phyloP scores from a whole-genome alignment of 176 grass and related monocot species.

The Raddia guianensis region DNA sequence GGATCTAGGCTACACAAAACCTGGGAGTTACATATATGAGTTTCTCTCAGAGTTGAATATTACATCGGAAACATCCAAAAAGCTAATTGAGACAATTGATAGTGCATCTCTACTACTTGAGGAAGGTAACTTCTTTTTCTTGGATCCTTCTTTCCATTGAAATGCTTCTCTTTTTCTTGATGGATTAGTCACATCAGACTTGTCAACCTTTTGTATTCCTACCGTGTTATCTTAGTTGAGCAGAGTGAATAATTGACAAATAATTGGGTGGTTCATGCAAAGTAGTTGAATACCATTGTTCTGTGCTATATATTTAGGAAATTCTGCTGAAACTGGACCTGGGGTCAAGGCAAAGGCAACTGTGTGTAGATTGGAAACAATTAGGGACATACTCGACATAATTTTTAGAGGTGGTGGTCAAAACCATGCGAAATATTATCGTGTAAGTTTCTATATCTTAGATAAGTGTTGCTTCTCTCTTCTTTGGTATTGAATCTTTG shows the following conservation, averaged over 20 bases:
- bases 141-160: slow-evolving; percentile 13
- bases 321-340: slow-evolving; percentile 53
- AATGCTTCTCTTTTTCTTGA: slow-evolving; percentile 29
- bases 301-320: slow-evolving; percentile 58
- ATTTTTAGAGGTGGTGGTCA: slow-evolving; percentile 91
- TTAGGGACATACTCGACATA: slow-evolving; percentile 82
- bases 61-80: slow-evolving; percentile 84
- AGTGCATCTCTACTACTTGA: slow-evolving; percentile 83
- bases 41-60: slow-evolving; percentile 96
- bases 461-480: slow-evolving; percentile 2
- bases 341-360: slow-evolving; percentile 63
- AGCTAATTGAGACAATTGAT: slow-evolving; percentile 90
- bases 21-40: slow-evolving; percentile 85
- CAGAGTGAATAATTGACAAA: slow-evolving; percentile 16
- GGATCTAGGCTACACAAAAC: slow-evolving; percentile 78
- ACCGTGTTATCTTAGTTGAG: slow-evolving; percentile 29
- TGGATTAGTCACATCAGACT: background rate
- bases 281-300: slow-evolving; percentile 35
- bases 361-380: slow-evolving; percentile 81
- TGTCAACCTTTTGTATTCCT: slow-evolving; percentile 13
- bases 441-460: slow-evolving; percentile 63
- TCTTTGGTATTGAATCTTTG: slow-evolving; percentile 23
- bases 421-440: slow-evolving; percentile 87
- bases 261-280: slow-evolving; percentile 21
- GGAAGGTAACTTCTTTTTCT: slow-evolving; percentile 66